Evolutionary conservation across 345 rosid species (phyloP).

Genomic region (Acer yangbiense): DNA sequence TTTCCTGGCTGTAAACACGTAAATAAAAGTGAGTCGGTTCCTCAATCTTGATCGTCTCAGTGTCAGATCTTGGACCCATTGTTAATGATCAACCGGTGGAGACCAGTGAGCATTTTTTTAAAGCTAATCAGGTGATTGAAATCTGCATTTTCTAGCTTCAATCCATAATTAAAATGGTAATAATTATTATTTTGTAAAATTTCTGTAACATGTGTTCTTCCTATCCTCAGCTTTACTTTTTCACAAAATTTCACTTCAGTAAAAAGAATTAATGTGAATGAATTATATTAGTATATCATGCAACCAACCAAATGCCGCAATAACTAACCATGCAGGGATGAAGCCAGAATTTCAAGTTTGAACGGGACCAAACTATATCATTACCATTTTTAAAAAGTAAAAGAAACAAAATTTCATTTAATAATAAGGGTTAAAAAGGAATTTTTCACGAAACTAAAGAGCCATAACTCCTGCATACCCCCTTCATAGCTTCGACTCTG

Average conservation of each 20-base stretch:
- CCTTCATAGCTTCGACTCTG: slow-evolving; percentile 30
- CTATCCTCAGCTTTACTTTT: slow-evolving; percentile 2
- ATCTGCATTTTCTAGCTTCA: too few relatives aligned
- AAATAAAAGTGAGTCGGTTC: background rate
- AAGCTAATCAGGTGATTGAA: too few relatives aligned
- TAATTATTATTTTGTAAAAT: too few relatives aligned
- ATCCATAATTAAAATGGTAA: too few relatives aligned
- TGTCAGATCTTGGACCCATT: background rate
- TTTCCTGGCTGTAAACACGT: background rate
- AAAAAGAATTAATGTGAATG: slow-evolving; percentile 20
- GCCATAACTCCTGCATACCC: too few relatives aligned
- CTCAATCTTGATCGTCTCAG: background rate
- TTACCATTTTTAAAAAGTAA: slow-evolving; percentile 40
- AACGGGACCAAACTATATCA: too few relatives aligned
- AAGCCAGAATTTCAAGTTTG: too few relatives aligned
- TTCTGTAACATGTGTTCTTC: slow-evolving; percentile 6
- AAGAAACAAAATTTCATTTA: too few relatives aligned
- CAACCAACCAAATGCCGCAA: too few relatives aligned
- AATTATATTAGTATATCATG: background rate
- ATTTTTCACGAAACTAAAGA: too few relatives aligned
- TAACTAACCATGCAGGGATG: too few relatives aligned
- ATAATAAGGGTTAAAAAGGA: too few relatives aligned
- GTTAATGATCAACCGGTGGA: slow-evolving; percentile 1
- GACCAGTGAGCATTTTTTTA: background rate
- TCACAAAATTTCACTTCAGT: background rate